phyloP scores from a whole-genome alignment of 306 rosid genomes.

The Vigna hirtella region DNA sequence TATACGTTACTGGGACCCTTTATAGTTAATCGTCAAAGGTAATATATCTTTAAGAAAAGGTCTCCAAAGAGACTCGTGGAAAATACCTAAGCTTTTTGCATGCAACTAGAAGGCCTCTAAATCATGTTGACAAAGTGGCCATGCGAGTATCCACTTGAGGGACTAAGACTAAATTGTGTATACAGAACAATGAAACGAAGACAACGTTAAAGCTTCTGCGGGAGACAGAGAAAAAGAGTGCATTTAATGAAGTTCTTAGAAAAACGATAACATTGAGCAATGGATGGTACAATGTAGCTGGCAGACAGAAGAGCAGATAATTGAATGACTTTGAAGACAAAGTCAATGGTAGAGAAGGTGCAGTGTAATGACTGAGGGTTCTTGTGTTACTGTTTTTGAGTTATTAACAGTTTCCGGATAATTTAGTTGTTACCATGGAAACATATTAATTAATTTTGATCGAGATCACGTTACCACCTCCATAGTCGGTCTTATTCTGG shows the following conservation, averaged over 20 bases:
- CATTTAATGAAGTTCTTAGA: background rate
- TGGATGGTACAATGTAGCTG: background rate
- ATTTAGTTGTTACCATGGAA: background rate
- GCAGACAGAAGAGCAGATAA: constrained; percentile 20
- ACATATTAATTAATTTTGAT: background rate
- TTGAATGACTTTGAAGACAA: constrained; percentile 28
- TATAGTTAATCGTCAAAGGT: background rate
- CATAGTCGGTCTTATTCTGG: background rate
- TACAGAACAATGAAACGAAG: background rate
- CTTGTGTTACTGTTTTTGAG: background rate
- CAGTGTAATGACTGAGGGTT: background rate
- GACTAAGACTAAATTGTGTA: background rate
- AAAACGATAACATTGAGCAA: background rate
- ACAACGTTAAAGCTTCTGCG: background rate
- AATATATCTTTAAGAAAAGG: background rate
- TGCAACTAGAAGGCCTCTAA: background rate
- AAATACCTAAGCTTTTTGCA: background rate
- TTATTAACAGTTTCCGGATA: background rate
- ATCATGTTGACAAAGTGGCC: background rate
- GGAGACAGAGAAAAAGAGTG: background rate
- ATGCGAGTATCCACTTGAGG: background rate
- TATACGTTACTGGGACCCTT: background rate
- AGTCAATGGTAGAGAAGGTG: constrained; percentile 13
- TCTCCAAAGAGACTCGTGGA: background rate
- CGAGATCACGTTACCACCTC: background rate